Conservation (phyloP, 495 filamentous ascomycete genomes). For the Hyaloscypha variabilis region DNA sequence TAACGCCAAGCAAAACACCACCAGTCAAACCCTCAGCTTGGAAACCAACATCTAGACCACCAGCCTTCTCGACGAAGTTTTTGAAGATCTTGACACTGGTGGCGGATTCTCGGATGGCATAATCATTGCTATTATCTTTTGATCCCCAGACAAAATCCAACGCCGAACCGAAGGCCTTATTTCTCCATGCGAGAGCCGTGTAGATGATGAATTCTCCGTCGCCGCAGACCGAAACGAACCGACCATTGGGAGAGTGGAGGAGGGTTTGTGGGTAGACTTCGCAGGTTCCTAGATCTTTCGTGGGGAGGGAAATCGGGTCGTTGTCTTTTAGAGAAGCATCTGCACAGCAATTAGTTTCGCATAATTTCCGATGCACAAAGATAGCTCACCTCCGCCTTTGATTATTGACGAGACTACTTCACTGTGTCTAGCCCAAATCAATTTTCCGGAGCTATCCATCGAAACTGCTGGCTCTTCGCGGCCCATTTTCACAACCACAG, state of each 20-base stretch:
- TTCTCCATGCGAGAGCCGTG: slow-evolving; percentile 94
- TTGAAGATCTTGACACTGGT: slow-evolving; percentile 96
- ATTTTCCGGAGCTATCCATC: slow-evolving; percentile 93
- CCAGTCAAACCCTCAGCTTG: slow-evolving; percentile 90
- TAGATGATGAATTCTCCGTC: slow-evolving; percentile 99
- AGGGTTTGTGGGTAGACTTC: slow-evolving; percentile 97
- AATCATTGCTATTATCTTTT: slow-evolving; percentile 98
- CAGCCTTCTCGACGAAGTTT: slow-evolving; percentile 93
- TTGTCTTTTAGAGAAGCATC: slow-evolving; percentile 86
- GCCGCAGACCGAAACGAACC: slow-evolving; percentile 95
- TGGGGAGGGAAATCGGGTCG: slow-evolving; percentile 78
- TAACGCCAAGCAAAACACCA: slow-evolving; percentile 91
- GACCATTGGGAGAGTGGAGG: slow-evolving; percentile 93
- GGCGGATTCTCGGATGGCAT: slow-evolving; percentile 90
- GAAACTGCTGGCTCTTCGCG: slow-evolving; percentile 96
- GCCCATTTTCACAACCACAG: slow-evolving; percentile 96
- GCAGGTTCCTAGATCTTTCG: slow-evolving; percentile 92
- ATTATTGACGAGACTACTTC: slow-evolving; percentile 94
- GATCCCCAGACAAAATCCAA: slow-evolving; percentile 97
- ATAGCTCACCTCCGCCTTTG: slow-evolving; percentile 71
- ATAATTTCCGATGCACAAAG: neutral
- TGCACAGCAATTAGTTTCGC: slow-evolving; percentile 12
- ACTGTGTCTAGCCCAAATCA: slow-evolving; percentile 93
- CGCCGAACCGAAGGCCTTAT: slow-evolving; percentile 94
- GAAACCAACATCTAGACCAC: slow-evolving; percentile 92